These are phyloP conservation scores for Aethionema arabicum DNA, from an alignment of 345 rosid genomes.

Conservation along the genomic window DNA sequence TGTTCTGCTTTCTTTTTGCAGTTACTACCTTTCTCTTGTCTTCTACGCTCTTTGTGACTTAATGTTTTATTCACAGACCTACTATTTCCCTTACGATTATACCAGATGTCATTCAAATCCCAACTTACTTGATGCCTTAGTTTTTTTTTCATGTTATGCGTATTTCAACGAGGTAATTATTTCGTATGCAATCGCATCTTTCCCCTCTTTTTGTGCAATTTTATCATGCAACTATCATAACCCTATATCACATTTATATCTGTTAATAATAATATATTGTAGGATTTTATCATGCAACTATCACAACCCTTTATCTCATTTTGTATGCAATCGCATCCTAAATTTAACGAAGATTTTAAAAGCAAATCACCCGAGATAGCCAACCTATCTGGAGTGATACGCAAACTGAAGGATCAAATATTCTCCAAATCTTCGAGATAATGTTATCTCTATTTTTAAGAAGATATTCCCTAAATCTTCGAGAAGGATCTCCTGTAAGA, in stretches of 20 bases:
- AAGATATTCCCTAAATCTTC: no score
- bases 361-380: no score
- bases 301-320: background rate
- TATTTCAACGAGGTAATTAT: constrained; percentile 83
- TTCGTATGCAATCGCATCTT: constrained; percentile 51
- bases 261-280: constrained; percentile 13
- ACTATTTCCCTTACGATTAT: constrained; percentile 15
- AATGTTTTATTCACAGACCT: background rate
- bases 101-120: constrained; percentile 87
- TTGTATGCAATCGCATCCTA: no score
- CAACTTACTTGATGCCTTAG: constrained; percentile 85
- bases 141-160: constrained; percentile 86
- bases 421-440: no score
- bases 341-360: no score
- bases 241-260: no score
- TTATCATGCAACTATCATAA: constrained; percentile 11
- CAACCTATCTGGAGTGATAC: no score
- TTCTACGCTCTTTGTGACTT: constrained; percentile 6
- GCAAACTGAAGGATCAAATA: no score
- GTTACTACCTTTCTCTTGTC: constrained; percentile 10
- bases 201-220: constrained; percentile 12
- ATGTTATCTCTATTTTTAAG: no score
- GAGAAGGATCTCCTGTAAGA: no score
- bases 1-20: background rate
- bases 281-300: constrained; percentile 17